Evolutionary conservation across 371 early-diverging fungal genomes (phyloP).

Genomic region (Dipsacomyces acuminosporus): DNA sequence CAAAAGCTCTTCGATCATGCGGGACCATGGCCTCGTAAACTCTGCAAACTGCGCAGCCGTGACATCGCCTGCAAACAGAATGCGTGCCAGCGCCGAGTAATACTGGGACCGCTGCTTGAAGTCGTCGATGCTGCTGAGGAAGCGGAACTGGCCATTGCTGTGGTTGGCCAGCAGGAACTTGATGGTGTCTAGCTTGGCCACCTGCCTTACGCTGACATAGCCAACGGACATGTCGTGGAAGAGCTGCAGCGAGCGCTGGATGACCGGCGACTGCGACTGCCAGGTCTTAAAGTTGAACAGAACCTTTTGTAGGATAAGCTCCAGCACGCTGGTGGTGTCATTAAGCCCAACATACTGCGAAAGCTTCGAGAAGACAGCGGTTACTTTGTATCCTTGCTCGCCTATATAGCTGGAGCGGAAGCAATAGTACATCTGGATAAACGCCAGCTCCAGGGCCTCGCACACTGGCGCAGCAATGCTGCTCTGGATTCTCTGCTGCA

Average conservation of each 20-base stretch:
- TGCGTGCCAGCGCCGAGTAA: slow-evolving; percentile 68
- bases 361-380: slow-evolving; percentile 58
- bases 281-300: slow-evolving; percentile 53
- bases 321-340: slow-evolving; percentile 57
- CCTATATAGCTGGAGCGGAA: slow-evolving; percentile 78
- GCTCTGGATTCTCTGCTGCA: slow-evolving; percentile 38
- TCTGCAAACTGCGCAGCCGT: slow-evolving; percentile 58
- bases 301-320: slow-evolving; percentile 65
- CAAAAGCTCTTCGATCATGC: slow-evolving; percentile 51
- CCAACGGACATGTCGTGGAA: slow-evolving; percentile 80
- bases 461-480: slow-evolving; percentile 31
- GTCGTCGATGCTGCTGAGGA: slow-evolving; percentile 58
- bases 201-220: slow-evolving; percentile 65
- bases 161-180: slow-evolving; percentile 66
- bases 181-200: slow-evolving; percentile 67
- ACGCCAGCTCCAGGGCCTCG: slow-evolving; percentile 65
- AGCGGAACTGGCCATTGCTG: slow-evolving; percentile 60
- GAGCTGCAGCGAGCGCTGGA: slow-evolving; percentile 57
- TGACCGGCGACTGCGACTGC: slow-evolving; percentile 50
- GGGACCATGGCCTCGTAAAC: slow-evolving; percentile 68
- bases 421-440: slow-evolving; percentile 69
- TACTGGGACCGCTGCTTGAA: slow-evolving; percentile 60
- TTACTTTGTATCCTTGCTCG: slow-evolving; percentile 51
- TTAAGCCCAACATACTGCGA: slow-evolving; percentile 54
- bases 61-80: slow-evolving; percentile 70